These are phyloP conservation scores for Aspergillus mulundensis DNA, from an alignment of 495 filamentous ascomycete species.

Conservation along the genomic window DNA sequence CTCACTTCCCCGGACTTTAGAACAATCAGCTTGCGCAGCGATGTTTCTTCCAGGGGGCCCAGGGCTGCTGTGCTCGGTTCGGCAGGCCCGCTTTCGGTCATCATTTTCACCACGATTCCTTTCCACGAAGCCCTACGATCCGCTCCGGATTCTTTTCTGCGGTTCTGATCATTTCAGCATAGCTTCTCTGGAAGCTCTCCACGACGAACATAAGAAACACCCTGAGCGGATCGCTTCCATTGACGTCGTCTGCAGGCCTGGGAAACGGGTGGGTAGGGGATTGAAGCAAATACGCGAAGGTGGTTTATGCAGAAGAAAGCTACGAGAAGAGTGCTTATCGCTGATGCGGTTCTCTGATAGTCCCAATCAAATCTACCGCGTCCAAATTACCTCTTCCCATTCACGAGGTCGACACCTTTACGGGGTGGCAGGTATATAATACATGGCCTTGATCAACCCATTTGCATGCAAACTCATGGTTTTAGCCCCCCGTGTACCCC, in stretches of 20 bases:
- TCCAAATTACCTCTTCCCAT: constrained; percentile 57
- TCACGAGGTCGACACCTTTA: constrained; percentile 76
- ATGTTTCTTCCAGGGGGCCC: constrained; percentile 26
- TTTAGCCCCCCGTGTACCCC: constrained; percentile 53
- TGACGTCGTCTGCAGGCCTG: constrained; percentile 79
- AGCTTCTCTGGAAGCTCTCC: constrained; percentile 67
- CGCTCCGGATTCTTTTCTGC: constrained; percentile 90
- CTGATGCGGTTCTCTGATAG: constrained; percentile 38
- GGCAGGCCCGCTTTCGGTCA: constrained; percentile 6
- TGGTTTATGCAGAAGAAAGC: constrained; percentile 24
- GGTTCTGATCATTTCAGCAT: constrained; percentile 92
- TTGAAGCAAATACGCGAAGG: constrained; percentile 67
- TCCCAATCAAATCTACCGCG: constrained; percentile 69
- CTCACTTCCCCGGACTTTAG: constrained; percentile 5
- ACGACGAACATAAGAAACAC: constrained; percentile 52
- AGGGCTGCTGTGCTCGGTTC: constrained; percentile 23
- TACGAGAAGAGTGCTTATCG: constrained; percentile 8
- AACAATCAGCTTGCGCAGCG: background rate
- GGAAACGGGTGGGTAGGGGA: constrained; percentile 70
- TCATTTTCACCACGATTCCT: constrained; percentile 22
- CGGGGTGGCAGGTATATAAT: constrained; percentile 64
- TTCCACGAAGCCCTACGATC: constrained; percentile 45
- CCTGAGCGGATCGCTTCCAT: constrained; percentile 67
- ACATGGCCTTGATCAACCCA: background rate
- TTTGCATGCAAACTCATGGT: constrained; percentile 15